Conservation (phyloP, 2,329 filamentous ascomycete genomes). For the Tolypocladium tundrense region DNA sequence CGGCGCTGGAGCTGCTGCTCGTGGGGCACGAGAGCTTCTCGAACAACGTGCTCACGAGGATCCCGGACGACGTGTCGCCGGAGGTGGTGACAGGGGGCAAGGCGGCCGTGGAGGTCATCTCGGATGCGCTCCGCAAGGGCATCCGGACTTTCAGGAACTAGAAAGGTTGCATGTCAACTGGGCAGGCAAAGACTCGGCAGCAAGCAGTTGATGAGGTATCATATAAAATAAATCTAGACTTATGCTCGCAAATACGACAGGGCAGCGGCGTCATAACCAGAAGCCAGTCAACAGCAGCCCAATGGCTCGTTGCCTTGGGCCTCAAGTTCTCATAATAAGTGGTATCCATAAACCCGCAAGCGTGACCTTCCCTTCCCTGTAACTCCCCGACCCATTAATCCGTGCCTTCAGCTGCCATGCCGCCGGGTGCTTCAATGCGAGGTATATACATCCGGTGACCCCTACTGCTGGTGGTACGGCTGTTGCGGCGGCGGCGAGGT, state of each 20-base stretch:
- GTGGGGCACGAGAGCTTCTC: neutral
- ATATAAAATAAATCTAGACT: neutral
- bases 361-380: neutral
- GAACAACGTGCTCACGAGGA: neutral
- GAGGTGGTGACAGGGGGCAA: neutral
- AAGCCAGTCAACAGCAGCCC: neutral
- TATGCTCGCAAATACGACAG: neutral
- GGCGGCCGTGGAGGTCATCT: neutral
- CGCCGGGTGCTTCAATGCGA: neutral
- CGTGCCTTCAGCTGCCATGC: neutral
- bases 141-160: too few relatives aligned
- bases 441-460: too few relatives aligned
- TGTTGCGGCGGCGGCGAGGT: neutral
- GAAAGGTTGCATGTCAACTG: too few relatives aligned
- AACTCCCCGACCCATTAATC: neutral
- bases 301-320: neutral
- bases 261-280: neutral
- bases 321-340: neutral
- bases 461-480: slow-evolving; percentile 1
- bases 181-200: neutral
- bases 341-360: neutral
- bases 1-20: neutral
- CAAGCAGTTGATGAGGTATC: neutral
- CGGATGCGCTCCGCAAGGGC: too few relatives aligned
- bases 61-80: neutral